Conservation (phyloP, 371 early-diverging fungal species). For the Dinochytrium kinnereticum region DNA sequence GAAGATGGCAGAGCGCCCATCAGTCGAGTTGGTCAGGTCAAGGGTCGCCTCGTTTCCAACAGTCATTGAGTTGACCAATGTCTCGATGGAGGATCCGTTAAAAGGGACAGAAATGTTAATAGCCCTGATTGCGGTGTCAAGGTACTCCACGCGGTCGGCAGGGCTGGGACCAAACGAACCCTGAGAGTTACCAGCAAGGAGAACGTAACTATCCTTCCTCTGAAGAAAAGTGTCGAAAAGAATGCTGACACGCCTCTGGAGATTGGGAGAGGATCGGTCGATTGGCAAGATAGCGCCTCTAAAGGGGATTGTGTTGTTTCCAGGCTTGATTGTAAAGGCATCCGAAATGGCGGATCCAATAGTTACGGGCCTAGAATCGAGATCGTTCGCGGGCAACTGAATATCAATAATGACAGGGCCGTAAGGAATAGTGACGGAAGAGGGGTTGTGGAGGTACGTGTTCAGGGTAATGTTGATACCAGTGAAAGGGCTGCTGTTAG, state of each 20-base stretch:
- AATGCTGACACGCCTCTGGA: not conserved
- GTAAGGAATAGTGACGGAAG: not conserved
- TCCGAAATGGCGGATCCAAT: not conserved
- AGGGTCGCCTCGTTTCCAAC: not conserved
- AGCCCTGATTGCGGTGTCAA: not conserved
- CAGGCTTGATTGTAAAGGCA: not conserved
- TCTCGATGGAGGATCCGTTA: not conserved
- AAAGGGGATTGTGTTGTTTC: not conserved
- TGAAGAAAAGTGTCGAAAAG: slow-evolving; percentile 4
- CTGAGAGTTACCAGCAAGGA: not conserved
- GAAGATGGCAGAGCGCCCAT: not conserved
- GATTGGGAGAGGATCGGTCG: not conserved
- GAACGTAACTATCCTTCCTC: not conserved
- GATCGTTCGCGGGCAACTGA: not conserved
- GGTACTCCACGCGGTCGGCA: not conserved
- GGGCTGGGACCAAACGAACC: not conserved
- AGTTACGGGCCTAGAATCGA: not conserved
- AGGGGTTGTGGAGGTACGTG: slow-evolving; percentile 1
- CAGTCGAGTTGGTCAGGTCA: not conserved
- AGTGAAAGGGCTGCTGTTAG: not conserved
- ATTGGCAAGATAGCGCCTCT: not conserved
- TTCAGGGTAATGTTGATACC: not conserved
- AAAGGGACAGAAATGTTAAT: not conserved
- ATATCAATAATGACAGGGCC: not conserved
- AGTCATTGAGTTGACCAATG: not conserved